phyloP scores from a whole-genome alignment of 2,329 filamentous ascomycete species.

The Alternaria rosae region DNA sequence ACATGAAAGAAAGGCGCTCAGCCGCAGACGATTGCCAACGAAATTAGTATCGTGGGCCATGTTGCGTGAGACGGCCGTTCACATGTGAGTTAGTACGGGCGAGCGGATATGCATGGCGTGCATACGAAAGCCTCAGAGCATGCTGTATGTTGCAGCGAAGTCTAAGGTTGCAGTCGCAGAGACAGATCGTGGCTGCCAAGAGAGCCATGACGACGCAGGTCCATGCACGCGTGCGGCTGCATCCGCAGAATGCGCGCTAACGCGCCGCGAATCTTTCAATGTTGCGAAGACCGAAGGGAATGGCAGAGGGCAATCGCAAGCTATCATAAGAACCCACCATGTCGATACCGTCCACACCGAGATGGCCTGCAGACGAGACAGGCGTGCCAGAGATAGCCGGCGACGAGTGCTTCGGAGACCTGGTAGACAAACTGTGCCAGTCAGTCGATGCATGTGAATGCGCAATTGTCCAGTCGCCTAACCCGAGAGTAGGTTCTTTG shows the following conservation, averaged over 20 bases:
- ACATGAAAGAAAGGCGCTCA: conserved; percentile 34
- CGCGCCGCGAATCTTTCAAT: conserved; percentile 12
- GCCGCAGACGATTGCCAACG: conserved; percentile 31
- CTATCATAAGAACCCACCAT: conserved; percentile 21
- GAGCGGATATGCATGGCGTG: neutral
- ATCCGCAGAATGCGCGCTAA: conserved; percentile 4
- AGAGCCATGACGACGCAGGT: conserved; percentile 20
- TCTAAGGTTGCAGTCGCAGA: neutral
- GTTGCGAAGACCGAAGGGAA: neutral
- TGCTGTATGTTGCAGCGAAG: neutral
- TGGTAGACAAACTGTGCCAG: conserved; percentile 71
- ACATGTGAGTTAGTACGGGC: neutral
- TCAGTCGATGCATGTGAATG: conserved; percentile 21
- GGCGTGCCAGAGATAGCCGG: conserved; percentile 65
- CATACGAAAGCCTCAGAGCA: neutral
- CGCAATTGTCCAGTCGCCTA: conserved; percentile 17
- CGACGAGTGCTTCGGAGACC: conserved; percentile 67
- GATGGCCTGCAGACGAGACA: conserved; percentile 37
- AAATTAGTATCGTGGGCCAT: conserved; percentile 38
- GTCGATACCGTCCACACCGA: conserved; percentile 39
- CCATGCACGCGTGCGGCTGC: conserved; percentile 7
- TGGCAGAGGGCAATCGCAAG: conserved; percentile 15
- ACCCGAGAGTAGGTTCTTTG: conserved; percentile 47
- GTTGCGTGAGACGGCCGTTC: neutral
- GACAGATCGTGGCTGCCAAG: conserved; percentile 21